Conservation (phyloP, 1,284 basidiomycete genomes). For the Trichosporon coremiiforme region DNA sequence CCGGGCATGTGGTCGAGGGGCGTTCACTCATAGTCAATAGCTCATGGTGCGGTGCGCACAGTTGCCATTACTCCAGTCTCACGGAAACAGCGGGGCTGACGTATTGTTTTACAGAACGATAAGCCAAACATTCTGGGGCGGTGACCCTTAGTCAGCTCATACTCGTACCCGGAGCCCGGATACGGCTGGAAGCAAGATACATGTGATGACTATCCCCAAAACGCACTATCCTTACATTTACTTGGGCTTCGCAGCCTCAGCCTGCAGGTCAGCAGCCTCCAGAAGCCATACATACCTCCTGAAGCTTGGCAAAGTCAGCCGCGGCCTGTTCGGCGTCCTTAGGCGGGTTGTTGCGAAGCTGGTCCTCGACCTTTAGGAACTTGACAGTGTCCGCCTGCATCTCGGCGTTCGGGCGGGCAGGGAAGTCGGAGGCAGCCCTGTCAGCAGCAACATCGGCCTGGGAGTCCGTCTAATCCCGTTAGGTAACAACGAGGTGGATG, state of each 20-base stretch:
- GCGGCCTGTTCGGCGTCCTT: slow-evolving; percentile 5
- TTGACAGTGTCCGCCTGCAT: slow-evolving; percentile 9
- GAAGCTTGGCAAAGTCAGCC: slow-evolving; percentile 6
- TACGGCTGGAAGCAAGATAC: background rate
- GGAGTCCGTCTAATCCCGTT: background rate
- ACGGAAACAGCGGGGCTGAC: no score
- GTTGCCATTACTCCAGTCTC: no score
- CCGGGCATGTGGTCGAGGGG: no score
- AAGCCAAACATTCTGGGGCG: no score
- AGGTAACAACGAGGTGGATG: background rate
- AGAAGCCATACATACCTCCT: background rate
- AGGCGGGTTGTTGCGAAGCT: background rate
- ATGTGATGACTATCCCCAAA: background rate
- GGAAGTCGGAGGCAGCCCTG: background rate
- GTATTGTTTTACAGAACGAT: no score
- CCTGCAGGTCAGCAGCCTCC: background rate
- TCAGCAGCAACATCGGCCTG: slow-evolving; percentile 7
- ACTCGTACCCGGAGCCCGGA: no score
- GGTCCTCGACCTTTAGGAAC: background rate
- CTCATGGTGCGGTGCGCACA: no score
- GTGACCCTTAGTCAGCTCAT: no score
- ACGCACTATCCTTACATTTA: background rate
- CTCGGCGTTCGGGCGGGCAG: background rate
- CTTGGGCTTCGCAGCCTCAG: background rate
- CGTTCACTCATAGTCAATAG: no score